Percentiles rank a stretch among this genome's conserved stretches.
Conservation (phyloP, 768 basidiomycete species). For the Collybia sordida region DNA sequence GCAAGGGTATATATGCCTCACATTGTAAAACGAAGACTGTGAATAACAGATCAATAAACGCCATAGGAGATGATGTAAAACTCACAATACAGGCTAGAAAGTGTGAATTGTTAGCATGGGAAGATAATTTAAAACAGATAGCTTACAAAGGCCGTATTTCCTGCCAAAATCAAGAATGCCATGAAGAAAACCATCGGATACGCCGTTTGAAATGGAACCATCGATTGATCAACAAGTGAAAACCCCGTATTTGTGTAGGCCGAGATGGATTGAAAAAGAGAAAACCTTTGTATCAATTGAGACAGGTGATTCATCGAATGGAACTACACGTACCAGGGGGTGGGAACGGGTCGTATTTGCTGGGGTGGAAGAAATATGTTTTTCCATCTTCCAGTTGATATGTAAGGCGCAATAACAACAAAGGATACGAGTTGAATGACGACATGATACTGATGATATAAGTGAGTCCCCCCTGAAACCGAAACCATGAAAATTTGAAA, state of each 20-base stretch:
- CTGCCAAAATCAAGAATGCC: constrained; percentile 79
- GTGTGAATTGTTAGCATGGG: not conserved
- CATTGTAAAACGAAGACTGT: constrained; percentile 81
- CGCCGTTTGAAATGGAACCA: constrained; percentile 89
- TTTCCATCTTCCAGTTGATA: constrained; percentile 60
- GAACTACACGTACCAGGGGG: constrained; percentile 57
- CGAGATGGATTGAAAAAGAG: constrained; percentile 81
- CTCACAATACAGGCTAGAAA: constrained; percentile 82
- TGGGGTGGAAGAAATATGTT: constrained; percentile 58
- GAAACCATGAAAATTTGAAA: not conserved
- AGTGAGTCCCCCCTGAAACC: not conserved
- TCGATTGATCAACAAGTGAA: constrained; percentile 84
- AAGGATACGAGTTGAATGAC: constrained; percentile 67
- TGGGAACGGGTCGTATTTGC: constrained; percentile 51
- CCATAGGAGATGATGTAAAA: constrained; percentile 8
- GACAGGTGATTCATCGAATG: not conserved
- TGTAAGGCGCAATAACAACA: constrained; percentile 79
- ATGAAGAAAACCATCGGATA: constrained; percentile 78
- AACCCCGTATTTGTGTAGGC: constrained; percentile 88
- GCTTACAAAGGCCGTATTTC: constrained; percentile 93
- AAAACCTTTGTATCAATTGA: constrained; percentile 54
- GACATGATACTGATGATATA: constrained; percentile 68
- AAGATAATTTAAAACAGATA: constrained; percentile 1
- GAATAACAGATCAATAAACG: not conserved
- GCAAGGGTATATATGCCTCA: constrained; percentile 34